These are phyloP conservation scores for Talaromyces sp. DNA, from an alignment of 2,329 filamentous ascomycete species.

Conservation along the genomic window DNA sequence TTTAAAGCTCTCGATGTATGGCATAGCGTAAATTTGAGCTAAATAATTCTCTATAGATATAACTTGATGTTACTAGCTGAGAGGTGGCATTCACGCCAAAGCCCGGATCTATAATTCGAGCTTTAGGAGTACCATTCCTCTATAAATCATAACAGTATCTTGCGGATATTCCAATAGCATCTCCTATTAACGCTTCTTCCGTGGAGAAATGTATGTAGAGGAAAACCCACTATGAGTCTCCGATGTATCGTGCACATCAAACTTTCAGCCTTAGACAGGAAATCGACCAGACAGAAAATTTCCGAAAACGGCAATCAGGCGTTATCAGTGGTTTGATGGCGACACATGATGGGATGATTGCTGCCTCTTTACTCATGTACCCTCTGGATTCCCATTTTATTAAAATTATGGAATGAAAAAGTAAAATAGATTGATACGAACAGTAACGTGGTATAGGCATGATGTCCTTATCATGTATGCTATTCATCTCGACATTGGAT, in stretches of 20 bases:
- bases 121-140: too few species aligned
- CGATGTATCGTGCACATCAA: not conserved
- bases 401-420: too few species aligned
- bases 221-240: not conserved
- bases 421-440: too few species aligned
- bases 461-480: not conserved
- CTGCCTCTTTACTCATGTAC: too few species aligned
- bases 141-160: too few species aligned
- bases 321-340: not conserved
- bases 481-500: too few species aligned
- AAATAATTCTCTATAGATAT: not conserved
- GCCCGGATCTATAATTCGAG: too few species aligned
- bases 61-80: not conserved
- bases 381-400: too few species aligned
- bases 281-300: not conserved
- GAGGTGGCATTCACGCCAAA: not conserved
- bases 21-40: not conserved
- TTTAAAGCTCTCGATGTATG: not conserved
- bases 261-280: not conserved
- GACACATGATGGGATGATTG: not conserved
- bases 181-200: too few species aligned
- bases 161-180: too few species aligned
- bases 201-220: too few species aligned
- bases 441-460: too few species aligned
- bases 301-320: constrained; percentile 8